These are phyloP conservation scores for Fagopyrum tataricum DNA, from an alignment of 148 eudicot genomes.

Conservation along the genomic window DNA sequence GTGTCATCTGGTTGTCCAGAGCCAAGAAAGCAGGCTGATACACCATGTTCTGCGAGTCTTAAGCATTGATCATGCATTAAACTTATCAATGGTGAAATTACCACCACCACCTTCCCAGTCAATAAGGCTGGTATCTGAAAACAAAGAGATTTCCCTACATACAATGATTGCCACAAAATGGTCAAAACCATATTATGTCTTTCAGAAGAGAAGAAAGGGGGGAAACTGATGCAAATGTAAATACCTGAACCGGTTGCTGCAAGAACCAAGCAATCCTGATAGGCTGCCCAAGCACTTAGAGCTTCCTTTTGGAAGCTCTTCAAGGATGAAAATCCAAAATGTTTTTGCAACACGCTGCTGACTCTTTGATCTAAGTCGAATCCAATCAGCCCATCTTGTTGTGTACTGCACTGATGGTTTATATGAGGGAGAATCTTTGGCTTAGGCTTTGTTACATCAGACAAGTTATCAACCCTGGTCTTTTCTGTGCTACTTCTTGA, in stretches of 20 bases:
- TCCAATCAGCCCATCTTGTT: constrained; percentile 35
- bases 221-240: not conserved
- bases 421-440: constrained; percentile 13
- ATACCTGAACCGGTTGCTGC: constrained; percentile 98
- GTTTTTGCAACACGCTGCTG: constrained; percentile 39
- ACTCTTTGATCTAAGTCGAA: constrained; percentile 55
- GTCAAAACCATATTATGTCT: not conserved
- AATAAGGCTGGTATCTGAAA: constrained; percentile 87
- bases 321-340: constrained; percentile 65
- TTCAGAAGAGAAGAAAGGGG: not conserved
- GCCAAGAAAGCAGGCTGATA: constrained; percentile 94
- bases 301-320: constrained; percentile 86
- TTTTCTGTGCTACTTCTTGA: constrained; percentile 29
- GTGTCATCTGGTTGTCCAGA: constrained; percentile 83
- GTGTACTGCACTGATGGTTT: constrained; percentile 12
- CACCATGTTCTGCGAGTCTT: constrained; percentile 77
- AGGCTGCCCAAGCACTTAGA: constrained; percentile 56
- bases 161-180: constrained; percentile 3
- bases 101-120: constrained; percentile 87
- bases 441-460: constrained; percentile 20
- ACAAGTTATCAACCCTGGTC: constrained; percentile 19
- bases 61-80: constrained; percentile 98
- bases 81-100: constrained; percentile 90
- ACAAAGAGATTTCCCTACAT: constrained; percentile 88
- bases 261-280: constrained; percentile 81